Conservation (phyloP, 2,329 filamentous ascomycete genomes). For the Chalaropsis thielavioides region DNA sequence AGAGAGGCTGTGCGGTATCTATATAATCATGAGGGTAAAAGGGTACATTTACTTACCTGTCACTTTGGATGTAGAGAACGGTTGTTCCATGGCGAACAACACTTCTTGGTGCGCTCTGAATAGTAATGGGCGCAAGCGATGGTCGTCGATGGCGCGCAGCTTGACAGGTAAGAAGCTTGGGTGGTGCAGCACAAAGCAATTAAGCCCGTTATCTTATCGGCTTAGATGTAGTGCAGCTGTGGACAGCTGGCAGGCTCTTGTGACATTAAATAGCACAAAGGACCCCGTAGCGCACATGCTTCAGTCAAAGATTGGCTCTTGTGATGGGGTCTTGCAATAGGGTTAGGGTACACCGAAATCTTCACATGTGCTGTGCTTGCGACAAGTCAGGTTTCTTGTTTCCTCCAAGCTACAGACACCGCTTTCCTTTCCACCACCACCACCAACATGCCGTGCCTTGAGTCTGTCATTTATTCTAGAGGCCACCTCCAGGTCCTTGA, state of each 20-base stretch:
- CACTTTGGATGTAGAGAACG: constrained; percentile 60
- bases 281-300: not conserved
- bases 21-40: constrained; percentile 18
- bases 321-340: no score
- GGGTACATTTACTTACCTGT: no score
- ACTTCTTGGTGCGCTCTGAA: not conserved
- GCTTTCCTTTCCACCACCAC: not conserved
- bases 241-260: not conserved
- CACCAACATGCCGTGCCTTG: constrained; percentile 40
- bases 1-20: not conserved
- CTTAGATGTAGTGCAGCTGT: no score
- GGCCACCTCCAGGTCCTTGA: constrained; percentile 65
- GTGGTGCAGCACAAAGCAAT: not conserved
- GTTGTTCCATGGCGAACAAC: constrained; percentile 42
- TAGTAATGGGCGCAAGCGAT: not conserved
- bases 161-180: not conserved
- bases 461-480: constrained; percentile 63
- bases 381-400: not conserved
- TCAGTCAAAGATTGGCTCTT: no score
- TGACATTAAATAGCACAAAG: not conserved
- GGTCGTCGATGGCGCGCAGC: not conserved
- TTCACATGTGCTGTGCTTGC: not conserved
- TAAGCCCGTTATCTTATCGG: no score
- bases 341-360: not conserved
- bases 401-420: not conserved